These are phyloP conservation scores for Stephania yunnanensis DNA, from an alignment of 164 flowering plant species.

Conservation along the genomic window DNA sequence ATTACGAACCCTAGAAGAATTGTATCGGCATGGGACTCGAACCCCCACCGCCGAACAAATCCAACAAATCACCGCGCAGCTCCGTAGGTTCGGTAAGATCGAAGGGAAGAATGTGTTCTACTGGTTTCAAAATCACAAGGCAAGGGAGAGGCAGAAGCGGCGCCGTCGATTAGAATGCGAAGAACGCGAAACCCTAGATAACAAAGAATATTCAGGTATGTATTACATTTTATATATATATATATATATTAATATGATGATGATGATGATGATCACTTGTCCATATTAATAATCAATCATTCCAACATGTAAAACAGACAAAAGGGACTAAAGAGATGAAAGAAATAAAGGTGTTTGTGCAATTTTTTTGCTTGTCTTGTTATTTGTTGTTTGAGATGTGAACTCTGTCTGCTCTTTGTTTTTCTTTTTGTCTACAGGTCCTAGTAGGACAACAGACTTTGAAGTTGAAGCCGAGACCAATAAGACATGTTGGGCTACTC, in stretches of 20 bases:
- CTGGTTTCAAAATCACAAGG: conserved; percentile 96
- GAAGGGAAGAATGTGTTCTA: conserved; percentile 94
- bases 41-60: conserved; percentile 83
- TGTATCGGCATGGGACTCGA: conserved; percentile 67
- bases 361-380: conserved; percentile 16
- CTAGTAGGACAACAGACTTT: conserved; percentile 40
- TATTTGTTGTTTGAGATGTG: conserved; percentile 24
- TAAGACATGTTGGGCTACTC: conserved; percentile 25
- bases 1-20: conserved; percentile 56
- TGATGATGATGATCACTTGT: neutral
- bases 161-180: conserved; percentile 51
- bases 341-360: neutral
- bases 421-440: conserved; percentile 38
- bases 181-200: conserved; percentile 18
- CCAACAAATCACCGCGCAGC: conserved; percentile 75
- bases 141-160: conserved; percentile 82
- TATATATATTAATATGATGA: neutral
- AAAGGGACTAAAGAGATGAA: neutral
- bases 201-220: conserved; percentile 41
- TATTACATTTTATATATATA: neutral
- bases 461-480: conserved; percentile 53
- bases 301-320: neutral
- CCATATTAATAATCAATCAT: neutral
- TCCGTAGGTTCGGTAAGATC: conserved; percentile 72
- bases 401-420: conserved; percentile 27